A percentile compares a stretch with the other conserved stretches of the same genome.
Conservation (phyloP, 2,329 filamentous ascomycete species). For the Aspergillus floridensis region DNA sequence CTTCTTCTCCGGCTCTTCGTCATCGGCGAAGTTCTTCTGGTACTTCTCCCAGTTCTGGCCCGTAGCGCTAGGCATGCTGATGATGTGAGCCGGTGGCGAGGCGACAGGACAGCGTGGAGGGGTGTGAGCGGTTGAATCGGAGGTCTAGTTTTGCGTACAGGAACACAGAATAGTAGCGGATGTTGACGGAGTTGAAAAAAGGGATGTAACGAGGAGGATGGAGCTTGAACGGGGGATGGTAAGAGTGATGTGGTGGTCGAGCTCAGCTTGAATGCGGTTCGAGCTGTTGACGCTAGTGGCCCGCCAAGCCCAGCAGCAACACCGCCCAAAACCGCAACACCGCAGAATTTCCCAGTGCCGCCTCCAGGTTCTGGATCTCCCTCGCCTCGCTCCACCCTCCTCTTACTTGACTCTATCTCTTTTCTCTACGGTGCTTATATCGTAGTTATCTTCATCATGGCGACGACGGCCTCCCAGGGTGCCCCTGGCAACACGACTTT, state of each 20-base stretch:
- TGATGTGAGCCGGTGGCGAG: constrained; percentile 42
- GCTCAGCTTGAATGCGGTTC: constrained; percentile 28
- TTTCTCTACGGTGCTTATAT: constrained; percentile 27
- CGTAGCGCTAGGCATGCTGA: constrained; percentile 88
- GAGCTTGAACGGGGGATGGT: constrained; percentile 16
- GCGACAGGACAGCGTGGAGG: constrained; percentile 16
- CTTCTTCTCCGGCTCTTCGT: constrained; percentile 99
- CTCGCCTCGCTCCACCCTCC: constrained; percentile 21
- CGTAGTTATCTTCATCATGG: constrained; percentile 45
- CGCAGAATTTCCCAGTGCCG: constrained; percentile 39
- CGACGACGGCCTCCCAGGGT: constrained; percentile 46
- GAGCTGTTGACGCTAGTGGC: constrained; percentile 39
- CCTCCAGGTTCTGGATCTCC: constrained; percentile 22
- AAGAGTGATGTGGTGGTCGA: constrained; percentile 29
- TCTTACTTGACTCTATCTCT: constrained; percentile 19
- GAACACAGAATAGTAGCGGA: constrained; percentile 1
- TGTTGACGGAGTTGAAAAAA: not conserved
- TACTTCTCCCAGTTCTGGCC: constrained; percentile 98
- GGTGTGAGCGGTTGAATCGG: constrained; percentile 7
- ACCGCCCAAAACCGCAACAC: constrained; percentile 37
- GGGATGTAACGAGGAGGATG: constrained; percentile 7
- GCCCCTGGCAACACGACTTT: constrained; percentile 63
- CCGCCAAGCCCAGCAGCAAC: constrained; percentile 38
- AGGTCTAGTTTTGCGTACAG: not conserved
- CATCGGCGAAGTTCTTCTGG: constrained; percentile 93